phyloP scores from a whole-genome alignment of 164 flowering plant genomes.

The Chimonanthus praecox region DNA sequence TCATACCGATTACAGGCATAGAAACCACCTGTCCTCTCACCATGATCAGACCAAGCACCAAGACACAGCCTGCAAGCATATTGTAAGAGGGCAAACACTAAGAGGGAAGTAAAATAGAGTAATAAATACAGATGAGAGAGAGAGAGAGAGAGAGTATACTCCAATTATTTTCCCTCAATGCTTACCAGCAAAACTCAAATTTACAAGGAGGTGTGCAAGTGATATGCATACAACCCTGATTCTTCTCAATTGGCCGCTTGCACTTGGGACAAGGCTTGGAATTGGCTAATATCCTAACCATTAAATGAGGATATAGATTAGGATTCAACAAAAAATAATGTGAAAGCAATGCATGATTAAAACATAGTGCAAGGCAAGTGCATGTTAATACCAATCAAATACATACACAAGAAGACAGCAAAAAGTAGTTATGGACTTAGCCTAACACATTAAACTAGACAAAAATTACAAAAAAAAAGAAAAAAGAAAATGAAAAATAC shows the following conservation, averaged over 20 bases:
- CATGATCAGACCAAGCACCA: conserved; percentile 98
- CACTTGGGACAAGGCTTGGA: conserved; percentile 90
- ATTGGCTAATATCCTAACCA: conserved; percentile 61
- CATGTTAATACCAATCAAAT: neutral
- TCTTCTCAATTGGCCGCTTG: conserved; percentile 82
- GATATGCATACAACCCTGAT: conserved; percentile 88
- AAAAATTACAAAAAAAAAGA: no score
- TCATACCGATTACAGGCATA: conserved; percentile 99
- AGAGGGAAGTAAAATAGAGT: neutral
- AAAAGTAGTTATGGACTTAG: no score
- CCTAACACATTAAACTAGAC: no score
- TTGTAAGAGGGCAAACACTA: neutral
- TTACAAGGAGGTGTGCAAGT: conserved; percentile 74
- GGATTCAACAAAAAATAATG: neutral
- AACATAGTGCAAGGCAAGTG: neutral
- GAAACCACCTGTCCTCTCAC: conserved; percentile 97
- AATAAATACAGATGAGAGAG: neutral
- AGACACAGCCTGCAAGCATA: conserved; percentile 84
- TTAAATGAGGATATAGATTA: neutral
- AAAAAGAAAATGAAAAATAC: no score
- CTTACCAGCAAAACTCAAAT: conserved; percentile 77
- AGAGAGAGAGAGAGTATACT: no score
- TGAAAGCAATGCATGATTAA: neutral
- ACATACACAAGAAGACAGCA: no score
- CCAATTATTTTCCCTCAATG: neutral